Conservation (phyloP, 352 stramenopile species). For the Nannochloropsis limnetica region DNA sequence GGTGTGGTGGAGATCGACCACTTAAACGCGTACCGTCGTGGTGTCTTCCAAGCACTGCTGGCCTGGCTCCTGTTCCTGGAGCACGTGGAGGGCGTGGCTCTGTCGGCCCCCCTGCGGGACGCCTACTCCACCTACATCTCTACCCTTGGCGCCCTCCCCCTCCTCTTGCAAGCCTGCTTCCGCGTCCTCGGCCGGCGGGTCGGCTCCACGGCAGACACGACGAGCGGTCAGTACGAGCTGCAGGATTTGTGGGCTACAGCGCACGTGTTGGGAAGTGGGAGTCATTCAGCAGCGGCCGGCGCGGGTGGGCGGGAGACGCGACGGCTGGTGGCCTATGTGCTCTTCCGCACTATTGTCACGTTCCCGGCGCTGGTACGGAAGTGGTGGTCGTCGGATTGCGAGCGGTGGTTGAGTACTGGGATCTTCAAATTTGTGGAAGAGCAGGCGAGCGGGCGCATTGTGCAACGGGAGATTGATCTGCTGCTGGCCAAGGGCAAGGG, state of each 20-base stretch:
- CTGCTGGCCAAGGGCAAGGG: background rate
- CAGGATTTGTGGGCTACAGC: constrained; percentile 24
- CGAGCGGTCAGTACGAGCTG: background rate
- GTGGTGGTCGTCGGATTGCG: constrained; percentile 18
- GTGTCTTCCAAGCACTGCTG: constrained; percentile 27
- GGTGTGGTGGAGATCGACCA: background rate
- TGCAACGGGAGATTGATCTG: constrained; percentile 7
- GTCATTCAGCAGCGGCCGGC: background rate
- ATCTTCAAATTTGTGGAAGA: constrained; percentile 13
- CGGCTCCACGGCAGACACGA: background rate
- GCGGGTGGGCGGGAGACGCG: background rate
- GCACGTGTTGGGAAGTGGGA: background rate
- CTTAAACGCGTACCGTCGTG: background rate
- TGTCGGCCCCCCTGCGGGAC: background rate
- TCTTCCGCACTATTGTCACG: constrained; percentile 29
- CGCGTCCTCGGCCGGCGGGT: constrained; percentile 4
- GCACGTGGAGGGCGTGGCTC: background rate
- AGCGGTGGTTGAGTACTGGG: background rate
- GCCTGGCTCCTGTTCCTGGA: constrained; percentile 11
- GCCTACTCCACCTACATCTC: constrained; percentile 15
- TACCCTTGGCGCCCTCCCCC: background rate
- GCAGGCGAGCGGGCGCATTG: background rate
- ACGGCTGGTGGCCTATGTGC: constrained; percentile 25
- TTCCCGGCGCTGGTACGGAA: constrained; percentile 9
- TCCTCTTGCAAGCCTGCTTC: constrained; percentile 24